These are phyloP conservation scores for Lasiosphaeris hirsuta DNA, from an alignment of 495 filamentous ascomycete genomes.

Conservation along the genomic window DNA sequence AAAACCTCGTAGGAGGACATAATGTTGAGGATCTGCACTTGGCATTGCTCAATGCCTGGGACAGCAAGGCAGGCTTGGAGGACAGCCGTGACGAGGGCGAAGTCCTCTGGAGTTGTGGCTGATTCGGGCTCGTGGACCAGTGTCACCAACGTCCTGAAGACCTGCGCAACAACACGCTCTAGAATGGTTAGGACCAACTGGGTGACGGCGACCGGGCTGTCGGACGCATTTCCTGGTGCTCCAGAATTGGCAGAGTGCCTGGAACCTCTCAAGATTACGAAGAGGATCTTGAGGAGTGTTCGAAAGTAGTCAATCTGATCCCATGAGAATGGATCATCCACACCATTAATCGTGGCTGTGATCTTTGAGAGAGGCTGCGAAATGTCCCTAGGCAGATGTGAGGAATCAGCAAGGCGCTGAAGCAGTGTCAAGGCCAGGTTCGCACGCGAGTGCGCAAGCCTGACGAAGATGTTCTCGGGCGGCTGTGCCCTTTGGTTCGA, in stretches of 20 bases:
- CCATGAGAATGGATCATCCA: slow-evolving; percentile 60
- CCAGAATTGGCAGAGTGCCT: slow-evolving; percentile 24
- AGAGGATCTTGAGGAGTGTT: slow-evolving; percentile 77
- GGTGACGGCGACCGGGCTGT: slow-evolving; percentile 36
- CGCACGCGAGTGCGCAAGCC: slow-evolving; percentile 65
- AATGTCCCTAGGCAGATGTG: slow-evolving; percentile 57
- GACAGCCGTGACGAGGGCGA: slow-evolving; percentile 85
- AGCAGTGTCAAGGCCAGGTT: slow-evolving; percentile 74
- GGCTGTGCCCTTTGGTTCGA: slow-evolving; percentile 64
- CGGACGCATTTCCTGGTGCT: slow-evolving; percentile 19
- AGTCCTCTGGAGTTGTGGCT: slow-evolving; percentile 60
- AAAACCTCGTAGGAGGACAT: slow-evolving; percentile 63
- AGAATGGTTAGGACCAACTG: slow-evolving; percentile 68
- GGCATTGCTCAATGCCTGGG: slow-evolving; percentile 58
- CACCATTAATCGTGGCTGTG: slow-evolving; percentile 64
- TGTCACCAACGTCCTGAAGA: slow-evolving; percentile 72
- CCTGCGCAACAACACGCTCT: slow-evolving; percentile 71
- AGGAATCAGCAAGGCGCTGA: slow-evolving; percentile 66
- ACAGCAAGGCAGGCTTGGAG: slow-evolving; percentile 77
- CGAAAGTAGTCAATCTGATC: slow-evolving; percentile 72
- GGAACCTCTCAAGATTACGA: slow-evolving; percentile 67
- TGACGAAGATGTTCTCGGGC: slow-evolving; percentile 68
- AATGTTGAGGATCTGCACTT: slow-evolving; percentile 63
- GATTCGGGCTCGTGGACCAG: slow-evolving; percentile 61
- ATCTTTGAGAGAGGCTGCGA: slow-evolving; percentile 59